Percentiles rank a stretch among this genome's conserved stretches.
Evolutionary conservation across 1,139 yeast genomes (phyloP).

Genomic region (Eremothecium coryli): DNA sequence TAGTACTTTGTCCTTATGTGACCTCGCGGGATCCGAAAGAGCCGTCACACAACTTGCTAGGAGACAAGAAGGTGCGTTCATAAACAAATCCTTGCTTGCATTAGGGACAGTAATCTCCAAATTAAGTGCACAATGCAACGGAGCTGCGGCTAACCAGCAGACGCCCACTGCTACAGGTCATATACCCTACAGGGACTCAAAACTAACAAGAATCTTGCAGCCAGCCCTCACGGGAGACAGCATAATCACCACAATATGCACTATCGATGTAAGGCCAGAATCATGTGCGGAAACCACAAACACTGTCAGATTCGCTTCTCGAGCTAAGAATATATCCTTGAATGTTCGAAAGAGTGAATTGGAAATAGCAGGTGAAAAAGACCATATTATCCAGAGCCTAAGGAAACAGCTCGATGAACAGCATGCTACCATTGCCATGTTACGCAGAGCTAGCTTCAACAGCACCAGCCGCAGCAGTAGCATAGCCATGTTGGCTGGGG

Average conservation of each 20-base stretch:
- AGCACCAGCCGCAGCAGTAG: slow-evolving; percentile 1
- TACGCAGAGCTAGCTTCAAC: slow-evolving; percentile 15
- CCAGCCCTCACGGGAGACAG: slow-evolving; percentile 88
- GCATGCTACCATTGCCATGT: slow-evolving; percentile 29
- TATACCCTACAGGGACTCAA: slow-evolving; percentile 87
- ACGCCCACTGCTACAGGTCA: slow-evolving; percentile 34
- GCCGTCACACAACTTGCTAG: slow-evolving; percentile 75
- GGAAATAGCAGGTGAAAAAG: slow-evolving; percentile 35
- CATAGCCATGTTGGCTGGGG: slow-evolving; percentile 2
- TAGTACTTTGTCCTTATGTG: slow-evolving; percentile 78
- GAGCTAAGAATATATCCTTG: slow-evolving; percentile 79
- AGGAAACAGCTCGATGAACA: slow-evolving; percentile 35
- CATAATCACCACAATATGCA: slow-evolving; percentile 78
- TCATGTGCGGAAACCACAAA: slow-evolving; percentile 71
- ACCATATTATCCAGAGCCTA: slow-evolving; percentile 38
- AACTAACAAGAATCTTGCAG: slow-evolving; percentile 76
- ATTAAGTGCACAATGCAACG: slow-evolving; percentile 38
- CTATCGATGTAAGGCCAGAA: slow-evolving; percentile 52
- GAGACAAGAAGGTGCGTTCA: slow-evolving; percentile 85
- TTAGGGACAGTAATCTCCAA: slow-evolving; percentile 83
- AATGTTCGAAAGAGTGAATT: slow-evolving; percentile 50
- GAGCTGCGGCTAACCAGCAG: not conserved
- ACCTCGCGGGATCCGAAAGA: slow-evolving; percentile 90
- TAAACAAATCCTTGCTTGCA: slow-evolving; percentile 82
- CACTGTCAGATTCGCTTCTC: slow-evolving; percentile 82